A percentile compares a stretch with the other conserved stretches of the same genome.
Conservation (phyloP, 2,329 filamentous ascomycete genomes). For the Plectosphaerella sp. region DNA sequence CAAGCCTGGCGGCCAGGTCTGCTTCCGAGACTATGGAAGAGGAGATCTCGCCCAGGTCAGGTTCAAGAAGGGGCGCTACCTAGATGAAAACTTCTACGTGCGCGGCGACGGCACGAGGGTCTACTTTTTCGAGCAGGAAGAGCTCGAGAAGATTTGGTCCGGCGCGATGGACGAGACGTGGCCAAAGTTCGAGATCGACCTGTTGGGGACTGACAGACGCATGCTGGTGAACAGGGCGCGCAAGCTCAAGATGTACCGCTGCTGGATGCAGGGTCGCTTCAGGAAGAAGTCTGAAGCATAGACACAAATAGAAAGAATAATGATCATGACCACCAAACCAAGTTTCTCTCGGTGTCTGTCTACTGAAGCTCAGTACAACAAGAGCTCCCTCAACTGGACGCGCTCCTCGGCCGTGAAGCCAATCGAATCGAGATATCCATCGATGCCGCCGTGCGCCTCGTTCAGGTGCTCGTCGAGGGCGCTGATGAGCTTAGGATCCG, state of each 20-base stretch:
- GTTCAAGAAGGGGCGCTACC: constrained; percentile 91
- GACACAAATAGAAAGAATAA: neutral
- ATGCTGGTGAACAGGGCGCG: constrained; percentile 88
- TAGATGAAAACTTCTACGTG: constrained; percentile 97
- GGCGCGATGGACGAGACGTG: constrained; percentile 28
- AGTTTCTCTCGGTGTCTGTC: neutral
- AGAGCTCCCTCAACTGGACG: constrained; percentile 29
- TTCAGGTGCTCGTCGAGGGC: constrained; percentile 54
- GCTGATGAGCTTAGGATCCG: constrained; percentile 59
- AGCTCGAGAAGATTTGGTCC: constrained; percentile 77
- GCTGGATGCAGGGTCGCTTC: constrained; percentile 88
- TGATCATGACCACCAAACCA: neutral
- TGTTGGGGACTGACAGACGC: constrained; percentile 80
- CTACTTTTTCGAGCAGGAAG: constrained; percentile 91
- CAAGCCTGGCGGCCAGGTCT: constrained; percentile 87
- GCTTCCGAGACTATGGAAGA: constrained; percentile 95
- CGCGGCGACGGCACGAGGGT: constrained; percentile 92
- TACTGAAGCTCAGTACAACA: constrained; percentile 31
- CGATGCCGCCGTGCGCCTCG: constrained; percentile 60
- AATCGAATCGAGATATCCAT: constrained; percentile 59
- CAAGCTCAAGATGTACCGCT: constrained; percentile 96
- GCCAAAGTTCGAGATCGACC: constrained; percentile 62
- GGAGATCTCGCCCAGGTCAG: constrained; percentile 94
- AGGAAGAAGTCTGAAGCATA: constrained; percentile 46
- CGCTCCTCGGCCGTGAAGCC: constrained; percentile 49